Percentiles rank a stretch among this genome's conserved stretches.
phyloP scores from a whole-genome alignment of 495 filamentous ascomycete genomes.

The Neurospora sp. region DNA sequence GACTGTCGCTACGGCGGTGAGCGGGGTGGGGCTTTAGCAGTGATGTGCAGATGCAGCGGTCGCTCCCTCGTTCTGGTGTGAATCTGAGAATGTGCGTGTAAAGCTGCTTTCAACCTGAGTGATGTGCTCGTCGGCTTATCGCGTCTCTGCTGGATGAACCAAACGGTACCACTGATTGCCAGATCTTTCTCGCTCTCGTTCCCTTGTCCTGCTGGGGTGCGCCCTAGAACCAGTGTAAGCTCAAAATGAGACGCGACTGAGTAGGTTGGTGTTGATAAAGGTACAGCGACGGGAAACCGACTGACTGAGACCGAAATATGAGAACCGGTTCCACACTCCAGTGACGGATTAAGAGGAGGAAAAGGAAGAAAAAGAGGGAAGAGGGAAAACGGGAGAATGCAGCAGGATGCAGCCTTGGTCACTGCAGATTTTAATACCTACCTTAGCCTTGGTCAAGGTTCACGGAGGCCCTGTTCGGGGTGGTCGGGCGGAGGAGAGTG shows the following conservation, averaged over 20 bases:
- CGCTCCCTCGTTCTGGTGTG: not conserved
- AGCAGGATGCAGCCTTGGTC: constrained; percentile 14
- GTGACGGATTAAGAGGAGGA: not conserved
- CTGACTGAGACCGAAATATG: constrained; percentile 1
- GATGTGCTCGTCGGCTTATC: not conserved
- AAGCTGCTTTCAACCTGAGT: not conserved
- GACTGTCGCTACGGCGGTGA: not conserved
- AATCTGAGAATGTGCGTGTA: not conserved
- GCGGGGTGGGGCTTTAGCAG: not conserved
- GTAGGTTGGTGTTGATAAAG: not conserved
- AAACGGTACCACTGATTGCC: not conserved
- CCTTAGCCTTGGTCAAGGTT: not conserved
- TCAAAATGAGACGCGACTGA: constrained; percentile 1
- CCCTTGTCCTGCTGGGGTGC: not conserved
- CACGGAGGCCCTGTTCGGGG: not conserved
- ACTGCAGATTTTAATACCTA: constrained; percentile 7
- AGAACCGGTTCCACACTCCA: constrained; percentile 1
- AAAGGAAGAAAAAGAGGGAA: constrained; percentile 3
- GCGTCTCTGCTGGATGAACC: not conserved
- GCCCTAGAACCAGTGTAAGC: not conserved
- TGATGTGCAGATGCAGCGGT: not conserved
- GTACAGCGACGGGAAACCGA: not conserved
- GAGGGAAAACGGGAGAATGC: not conserved
- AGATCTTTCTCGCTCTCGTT: not conserved
- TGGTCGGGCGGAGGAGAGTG: constrained; percentile 5